Conservation (phyloP, 2,329 filamentous ascomycete genomes). For the Pseudomassariella vexata region DNA sequence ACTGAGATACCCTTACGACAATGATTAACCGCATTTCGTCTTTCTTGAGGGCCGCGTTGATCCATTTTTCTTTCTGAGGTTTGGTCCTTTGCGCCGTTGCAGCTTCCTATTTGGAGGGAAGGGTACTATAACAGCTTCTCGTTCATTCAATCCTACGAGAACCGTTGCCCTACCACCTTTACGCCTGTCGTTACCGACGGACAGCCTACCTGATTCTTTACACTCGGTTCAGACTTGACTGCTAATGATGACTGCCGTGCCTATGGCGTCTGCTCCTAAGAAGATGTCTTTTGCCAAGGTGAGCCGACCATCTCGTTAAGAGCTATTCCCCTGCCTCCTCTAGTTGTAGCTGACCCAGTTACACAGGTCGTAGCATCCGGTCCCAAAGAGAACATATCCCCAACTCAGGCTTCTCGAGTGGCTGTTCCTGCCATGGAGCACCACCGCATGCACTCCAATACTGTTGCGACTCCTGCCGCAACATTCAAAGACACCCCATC, state of each 20-base stretch:
- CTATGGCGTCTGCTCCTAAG: constrained; percentile 19
- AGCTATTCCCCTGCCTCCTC: too few species aligned
- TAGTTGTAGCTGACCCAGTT: too few species aligned
- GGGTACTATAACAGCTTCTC: too few species aligned
- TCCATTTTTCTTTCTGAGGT: constrained; percentile 51
- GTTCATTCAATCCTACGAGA: too few species aligned
- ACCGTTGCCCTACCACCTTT: not conserved
- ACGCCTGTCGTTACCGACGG: constrained; percentile 2
- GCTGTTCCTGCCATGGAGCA: constrained; percentile 22
- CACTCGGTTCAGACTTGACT: constrained; percentile 1
- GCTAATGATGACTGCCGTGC: constrained; percentile 21
- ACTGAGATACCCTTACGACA: constrained; percentile 36
- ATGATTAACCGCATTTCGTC: constrained; percentile 49
- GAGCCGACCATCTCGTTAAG: too few species aligned
- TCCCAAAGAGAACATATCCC: constrained; percentile 20
- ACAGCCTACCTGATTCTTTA: too few species aligned
- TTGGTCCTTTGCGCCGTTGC: constrained; percentile 16
- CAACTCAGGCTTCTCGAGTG: constrained; percentile 18
- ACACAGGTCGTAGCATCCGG: constrained; percentile 25
- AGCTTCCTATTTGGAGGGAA: constrained; percentile 12
- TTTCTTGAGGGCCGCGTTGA: constrained; percentile 46
- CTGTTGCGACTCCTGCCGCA: constrained; percentile 10
- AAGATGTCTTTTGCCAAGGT: constrained; percentile 29
- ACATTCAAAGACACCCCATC: constrained; percentile 14
- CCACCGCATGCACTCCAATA: constrained; percentile 16